Base-by-base conservation (phyloP, 495 filamentous ascomycete genomes). In the Chaetomium tenue region DNA sequence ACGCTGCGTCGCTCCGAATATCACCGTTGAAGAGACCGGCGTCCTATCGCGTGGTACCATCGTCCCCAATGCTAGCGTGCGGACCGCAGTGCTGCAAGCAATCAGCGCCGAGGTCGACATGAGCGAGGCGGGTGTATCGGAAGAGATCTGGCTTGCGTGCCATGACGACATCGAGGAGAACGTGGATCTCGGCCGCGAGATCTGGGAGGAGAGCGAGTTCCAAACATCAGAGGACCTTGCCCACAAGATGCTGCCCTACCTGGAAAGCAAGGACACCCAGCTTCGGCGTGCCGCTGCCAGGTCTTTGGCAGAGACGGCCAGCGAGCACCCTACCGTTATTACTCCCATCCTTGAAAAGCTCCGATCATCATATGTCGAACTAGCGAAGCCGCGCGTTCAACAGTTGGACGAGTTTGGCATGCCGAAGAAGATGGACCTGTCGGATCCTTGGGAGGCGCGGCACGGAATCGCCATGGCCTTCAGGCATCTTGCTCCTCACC, bases 151-250 rank as follows among this genome's bases (percentile, higher is more conserved):
- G 93, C 81, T 98, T 25, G 88, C 87, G 58, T 93, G 86, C 74
- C 92, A 98, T 70, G 94, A 98, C 64, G 90, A 94, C 62, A 85
- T 90, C 0, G 87, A 91, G 15, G 94, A 97, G 70, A 97, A 98
- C 68, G 83, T 80, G 7, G 91, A 96, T 44, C 79, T 96, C 33
- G 93, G 89, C 2, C 83, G 83, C 30, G 85, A 90, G 0, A 97
- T 98, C 42, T 98, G 95, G 94, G 91, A 96, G 73, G 93, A 95
- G 65, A 96, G 93, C 72, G 89, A 83, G 1, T 85, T 98, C 54
- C 78, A 92, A 66, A 75, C 90, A n/a, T 71, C 73, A 0, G 82
- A 87, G 58, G 81, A 88, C 5, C 76, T 87, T 4, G 81, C 91
- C 2, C 85, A 83, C 52, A 72, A 77, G 55, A 86, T 92, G 67